These are phyloP conservation scores for Avena atlantica DNA, from an alignment of 176 grass and related monocot genomes.

Conservation along the genomic window DNA sequence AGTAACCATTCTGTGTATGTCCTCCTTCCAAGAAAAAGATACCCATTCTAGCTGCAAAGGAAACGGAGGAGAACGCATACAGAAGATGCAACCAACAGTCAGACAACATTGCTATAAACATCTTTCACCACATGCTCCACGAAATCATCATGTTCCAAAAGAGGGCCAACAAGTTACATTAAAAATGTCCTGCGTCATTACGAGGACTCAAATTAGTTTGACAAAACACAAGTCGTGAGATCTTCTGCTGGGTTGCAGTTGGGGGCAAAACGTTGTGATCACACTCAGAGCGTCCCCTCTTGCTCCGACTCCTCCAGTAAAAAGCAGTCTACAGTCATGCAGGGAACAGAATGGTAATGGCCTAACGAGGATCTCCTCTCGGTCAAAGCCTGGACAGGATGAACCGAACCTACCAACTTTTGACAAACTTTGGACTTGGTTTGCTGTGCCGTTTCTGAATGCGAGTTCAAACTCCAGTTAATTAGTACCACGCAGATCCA, in stretches of 20 bases:
- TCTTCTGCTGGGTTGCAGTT: too few relatives aligned
- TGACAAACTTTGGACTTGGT: background rate
- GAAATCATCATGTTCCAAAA: too few relatives aligned
- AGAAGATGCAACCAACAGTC: background rate
- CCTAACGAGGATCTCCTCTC: background rate
- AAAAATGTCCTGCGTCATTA: background rate
- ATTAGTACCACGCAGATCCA: background rate
- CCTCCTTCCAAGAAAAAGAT: background rate
- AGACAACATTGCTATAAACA: background rate
- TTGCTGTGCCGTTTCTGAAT: background rate
- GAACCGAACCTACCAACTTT: background rate
- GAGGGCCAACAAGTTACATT: background rate
- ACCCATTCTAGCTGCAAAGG: too few relatives aligned
- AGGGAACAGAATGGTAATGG: background rate
- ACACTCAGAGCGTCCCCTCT: too few relatives aligned
- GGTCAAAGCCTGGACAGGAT: background rate
- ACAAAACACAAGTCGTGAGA: background rate
- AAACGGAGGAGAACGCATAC: too few relatives aligned
- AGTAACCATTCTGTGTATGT: background rate
- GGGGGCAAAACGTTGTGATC: too few relatives aligned
- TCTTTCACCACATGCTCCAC: background rate
- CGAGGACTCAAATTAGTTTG: background rate
- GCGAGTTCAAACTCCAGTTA: background rate
- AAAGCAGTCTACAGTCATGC: background rate
- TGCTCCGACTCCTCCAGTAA: background rate